These are phyloP conservation scores for Trichoderma endophyticum DNA, from an alignment of 2,329 filamentous ascomycete genomes.

Conservation along the genomic window DNA sequence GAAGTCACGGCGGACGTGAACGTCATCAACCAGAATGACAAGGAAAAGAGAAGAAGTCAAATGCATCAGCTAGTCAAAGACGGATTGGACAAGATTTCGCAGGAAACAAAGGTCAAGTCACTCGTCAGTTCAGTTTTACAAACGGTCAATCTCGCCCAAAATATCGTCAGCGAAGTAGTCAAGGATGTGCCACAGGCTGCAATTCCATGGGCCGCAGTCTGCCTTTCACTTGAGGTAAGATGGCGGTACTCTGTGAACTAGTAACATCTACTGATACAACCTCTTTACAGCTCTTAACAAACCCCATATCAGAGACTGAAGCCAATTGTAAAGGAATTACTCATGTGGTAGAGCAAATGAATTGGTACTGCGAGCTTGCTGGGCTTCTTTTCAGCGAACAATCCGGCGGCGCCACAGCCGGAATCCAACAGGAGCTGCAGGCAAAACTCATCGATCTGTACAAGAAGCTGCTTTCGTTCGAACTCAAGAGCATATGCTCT, in stretches of 20 bases:
- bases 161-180: slow-evolving; percentile 19
- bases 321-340: background rate
- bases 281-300: background rate
- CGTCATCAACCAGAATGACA: background rate
- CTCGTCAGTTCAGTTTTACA: background rate
- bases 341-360: background rate
- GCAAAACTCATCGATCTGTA: slow-evolving; percentile 34
- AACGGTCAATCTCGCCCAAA: background rate
- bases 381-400: slow-evolving; percentile 17
- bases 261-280: background rate
- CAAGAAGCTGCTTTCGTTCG: slow-evolving; percentile 36
- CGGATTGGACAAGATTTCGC: background rate
- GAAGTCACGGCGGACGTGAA: background rate
- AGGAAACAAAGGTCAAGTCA: background rate
- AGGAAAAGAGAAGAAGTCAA: background rate
- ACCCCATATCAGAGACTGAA: slow-evolving; percentile 9
- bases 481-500: slow-evolving; percentile 39
- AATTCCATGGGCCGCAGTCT: slow-evolving; percentile 36
- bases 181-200: slow-evolving; percentile 33
- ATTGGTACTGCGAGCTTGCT: background rate
- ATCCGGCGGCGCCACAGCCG: background rate
- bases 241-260: background rate
- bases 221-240: slow-evolving; percentile 33
- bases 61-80: background rate
- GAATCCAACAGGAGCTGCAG: background rate